Base-by-base conservation (phyloP, 2,329 filamentous ascomycete genomes). In the Neofusicoccum cordaticola region DNA sequence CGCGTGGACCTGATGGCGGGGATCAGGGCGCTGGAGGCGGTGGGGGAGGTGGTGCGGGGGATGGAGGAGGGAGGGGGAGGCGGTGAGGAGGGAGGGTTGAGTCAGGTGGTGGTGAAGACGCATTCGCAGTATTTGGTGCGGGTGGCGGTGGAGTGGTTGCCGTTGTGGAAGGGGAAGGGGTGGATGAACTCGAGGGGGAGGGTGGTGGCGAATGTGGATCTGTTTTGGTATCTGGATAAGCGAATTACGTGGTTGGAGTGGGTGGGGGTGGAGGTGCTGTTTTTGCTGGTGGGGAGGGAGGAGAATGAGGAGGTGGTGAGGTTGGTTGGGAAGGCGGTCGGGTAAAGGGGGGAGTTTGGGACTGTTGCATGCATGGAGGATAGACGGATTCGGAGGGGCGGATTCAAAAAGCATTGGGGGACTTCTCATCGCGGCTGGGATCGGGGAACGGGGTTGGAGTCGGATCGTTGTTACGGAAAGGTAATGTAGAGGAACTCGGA, bases 201-300 rank as follows among this genome's bases (percentile, higher is more conserved):
- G 17, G 44, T 51, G 12, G 58, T 62, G 44, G 58, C 58, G 35
- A 51, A 62, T 15, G 35, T 44, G 41, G 51, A 50, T 48, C 39
- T 64, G 17, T 57, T 64, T 5, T 45, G 51, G 51, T 56, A 35
- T 17, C 11, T 64, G 62, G 62, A 57, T 13, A 27, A 35, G 12
- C 12, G 51, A 13, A 64, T 57, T 22, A 64, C 45, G n/a, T 50
- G 44, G 58, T 15, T 50, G 44, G 45, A 50, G 47, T 62, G 58
- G 58, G 19, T 50, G 19, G 44, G 58, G 15, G 44, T 62, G 5
- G 44, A 51, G 44, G 44, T 62, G 45, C 17, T 50, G 58, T 41
- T 50, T 13, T 41, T 41, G 58, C 12, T 50, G 58, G 58, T 51
- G 13, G 44, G 58, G 45, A 50, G 47, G 45, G 58, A 51, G 45